Percentiles rank a stretch among this genome's conserved stretches.
Conservation (phyloP, 2,329 filamentous ascomycete species). For the Sclerotinia borealis region DNA sequence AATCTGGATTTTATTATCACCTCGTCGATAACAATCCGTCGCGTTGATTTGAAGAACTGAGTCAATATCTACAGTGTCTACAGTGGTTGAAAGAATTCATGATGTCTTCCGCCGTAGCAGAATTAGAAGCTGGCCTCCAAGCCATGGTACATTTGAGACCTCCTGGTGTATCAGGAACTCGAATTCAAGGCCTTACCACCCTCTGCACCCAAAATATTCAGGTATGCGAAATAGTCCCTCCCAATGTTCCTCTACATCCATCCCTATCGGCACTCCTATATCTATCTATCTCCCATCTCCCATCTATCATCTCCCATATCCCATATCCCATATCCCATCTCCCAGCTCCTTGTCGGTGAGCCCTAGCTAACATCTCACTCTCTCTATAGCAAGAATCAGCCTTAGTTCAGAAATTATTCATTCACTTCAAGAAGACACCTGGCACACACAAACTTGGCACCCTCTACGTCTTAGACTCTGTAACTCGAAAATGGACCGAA, state of each 20-base stretch:
- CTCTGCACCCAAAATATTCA: constrained; percentile 87
- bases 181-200: constrained; percentile 79
- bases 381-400: constrained; percentile 68
- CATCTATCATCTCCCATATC: not conserved
- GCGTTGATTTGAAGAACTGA: constrained; percentile 13
- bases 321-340: not conserved
- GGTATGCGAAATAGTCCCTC: constrained; percentile 50
- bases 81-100: constrained; percentile 24
- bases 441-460: constrained; percentile 96
- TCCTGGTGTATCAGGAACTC: constrained; percentile 87
- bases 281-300: constrained; percentile 22
- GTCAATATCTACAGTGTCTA: constrained; percentile 7
- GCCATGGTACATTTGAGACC: constrained; percentile 88
- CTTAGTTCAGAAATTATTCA: constrained; percentile 93
- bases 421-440: constrained; percentile 92
- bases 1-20: constrained; percentile 12
- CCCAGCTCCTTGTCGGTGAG: not conserved
- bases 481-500: constrained; percentile 98
- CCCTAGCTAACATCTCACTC: constrained; percentile 17
- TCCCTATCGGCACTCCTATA: not conserved
- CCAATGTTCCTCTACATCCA: not conserved
- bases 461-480: constrained; percentile 99
- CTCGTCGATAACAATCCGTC: constrained; percentile 4
- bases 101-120: constrained; percentile 81
- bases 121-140: constrained; percentile 84